Evolutionary conservation across 352 stramenopile genomes (phyloP).

Genomic region (Phytophthora vignae): DNA sequence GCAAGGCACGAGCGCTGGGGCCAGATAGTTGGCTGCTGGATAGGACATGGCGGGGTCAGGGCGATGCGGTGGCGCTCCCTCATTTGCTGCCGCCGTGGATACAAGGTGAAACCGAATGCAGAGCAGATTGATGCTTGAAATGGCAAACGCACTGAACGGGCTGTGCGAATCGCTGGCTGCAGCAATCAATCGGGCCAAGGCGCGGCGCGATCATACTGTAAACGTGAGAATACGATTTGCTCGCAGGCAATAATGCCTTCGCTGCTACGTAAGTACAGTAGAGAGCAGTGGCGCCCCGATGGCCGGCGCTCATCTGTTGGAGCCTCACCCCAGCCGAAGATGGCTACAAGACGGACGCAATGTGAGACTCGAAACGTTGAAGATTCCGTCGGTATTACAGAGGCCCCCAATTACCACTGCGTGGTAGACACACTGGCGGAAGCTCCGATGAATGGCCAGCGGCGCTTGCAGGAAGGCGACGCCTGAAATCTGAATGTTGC

Average conservation of each 20-base stretch:
- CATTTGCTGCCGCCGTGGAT: slow-evolving; percentile 15
- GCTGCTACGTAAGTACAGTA: too few species aligned
- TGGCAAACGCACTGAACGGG: not conserved
- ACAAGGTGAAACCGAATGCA: slow-evolving; percentile 13
- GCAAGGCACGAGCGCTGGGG: slow-evolving; percentile 4
- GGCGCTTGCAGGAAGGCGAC: not conserved
- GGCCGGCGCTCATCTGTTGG: not conserved
- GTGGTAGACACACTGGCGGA: not conserved
- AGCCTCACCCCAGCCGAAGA: not conserved
- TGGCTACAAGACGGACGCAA: not conserved
- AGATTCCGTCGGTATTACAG: slow-evolving; percentile 8
- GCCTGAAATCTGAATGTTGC: not conserved
- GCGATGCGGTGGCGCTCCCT: slow-evolving; percentile 3
- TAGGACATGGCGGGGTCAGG: slow-evolving; percentile 15
- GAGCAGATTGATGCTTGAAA: not conserved
- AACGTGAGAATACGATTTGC: slow-evolving; percentile 3
- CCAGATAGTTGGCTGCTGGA: slow-evolving; percentile 23
- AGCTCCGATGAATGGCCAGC: not conserved
- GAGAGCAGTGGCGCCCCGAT: not conserved
- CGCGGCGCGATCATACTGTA: slow-evolving; percentile 5
- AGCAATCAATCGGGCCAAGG: slow-evolving; percentile 11
- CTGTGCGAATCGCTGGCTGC: not conserved
- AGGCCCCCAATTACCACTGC: not conserved
- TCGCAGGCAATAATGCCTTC: not conserved
- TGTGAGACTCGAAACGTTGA: not conserved